phyloP scores from a whole-genome alignment of 1,284 basidiomycete species.

The Ustilago loliicola region DNA sequence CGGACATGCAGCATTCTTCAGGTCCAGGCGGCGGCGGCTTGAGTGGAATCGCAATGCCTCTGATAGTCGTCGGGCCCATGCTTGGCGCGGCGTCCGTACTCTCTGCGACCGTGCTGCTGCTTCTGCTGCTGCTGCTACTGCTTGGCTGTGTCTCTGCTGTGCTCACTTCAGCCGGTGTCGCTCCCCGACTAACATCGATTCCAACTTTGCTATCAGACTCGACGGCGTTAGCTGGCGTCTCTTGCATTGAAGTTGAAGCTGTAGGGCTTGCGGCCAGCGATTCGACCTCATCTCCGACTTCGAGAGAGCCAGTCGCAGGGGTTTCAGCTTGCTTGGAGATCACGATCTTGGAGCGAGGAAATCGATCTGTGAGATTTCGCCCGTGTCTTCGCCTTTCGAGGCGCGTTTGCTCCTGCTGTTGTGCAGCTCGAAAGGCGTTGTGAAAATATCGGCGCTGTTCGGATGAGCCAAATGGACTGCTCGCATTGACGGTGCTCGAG shows the following conservation, averaged over 20 bases:
- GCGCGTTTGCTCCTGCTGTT: background rate
- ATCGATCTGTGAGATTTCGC: constrained; percentile 43
- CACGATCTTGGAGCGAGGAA: constrained; percentile 41
- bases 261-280: constrained; percentile 31
- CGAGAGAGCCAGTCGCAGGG: constrained; percentile 7
- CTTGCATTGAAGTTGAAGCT: constrained; percentile 75
- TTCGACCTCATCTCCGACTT: constrained; percentile 35
- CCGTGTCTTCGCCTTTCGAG: constrained; percentile 23
- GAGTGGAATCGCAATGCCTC: constrained; percentile 55
- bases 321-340: constrained; percentile 8
- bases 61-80: constrained; percentile 31
- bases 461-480: constrained; percentile 20
- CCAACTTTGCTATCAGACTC: constrained; percentile 79
- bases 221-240: constrained; percentile 83
- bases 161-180: constrained; percentile 25
- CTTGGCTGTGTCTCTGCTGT: constrained; percentile 1
- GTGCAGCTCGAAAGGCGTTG: constrained; percentile 19
- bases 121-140: background rate
- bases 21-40: constrained; percentile 66
- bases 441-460: constrained; percentile 43
- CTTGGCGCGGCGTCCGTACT: constrained; percentile 7
- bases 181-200: constrained; percentile 61
- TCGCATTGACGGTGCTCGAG: background rate
- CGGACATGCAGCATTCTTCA: constrained; percentile 87
- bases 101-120: background rate